Percentiles rank a stretch among this genome's conserved stretches.
Conservation (phyloP, 306 rosid genomes). For the Malus sylvestris region DNA sequence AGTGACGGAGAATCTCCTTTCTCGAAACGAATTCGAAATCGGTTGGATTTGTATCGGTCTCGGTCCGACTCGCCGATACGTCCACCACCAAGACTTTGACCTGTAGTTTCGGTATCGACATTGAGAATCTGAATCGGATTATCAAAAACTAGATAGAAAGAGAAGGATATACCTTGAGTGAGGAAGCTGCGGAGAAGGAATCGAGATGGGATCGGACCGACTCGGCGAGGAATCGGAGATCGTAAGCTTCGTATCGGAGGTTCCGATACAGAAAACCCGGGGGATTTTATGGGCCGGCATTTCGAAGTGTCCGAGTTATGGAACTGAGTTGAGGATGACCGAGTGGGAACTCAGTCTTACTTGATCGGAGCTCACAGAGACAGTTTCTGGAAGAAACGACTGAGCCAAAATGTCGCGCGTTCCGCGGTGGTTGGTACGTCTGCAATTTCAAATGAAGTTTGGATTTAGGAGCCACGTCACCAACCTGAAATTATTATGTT, state of each 20-base stretch:
- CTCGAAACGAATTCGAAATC: conserved; percentile 58
- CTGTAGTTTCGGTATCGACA: conserved; percentile 22
- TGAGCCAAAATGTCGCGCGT: not conserved
- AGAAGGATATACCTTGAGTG: conserved; percentile 31
- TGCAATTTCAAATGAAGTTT: not conserved
- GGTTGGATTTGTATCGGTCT: conserved; percentile 22
- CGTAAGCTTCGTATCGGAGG: conserved; percentile 78
- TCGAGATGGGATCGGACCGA: conserved; percentile 56
- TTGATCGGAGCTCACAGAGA: not conserved
- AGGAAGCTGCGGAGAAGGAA: conserved; percentile 39
- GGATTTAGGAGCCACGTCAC: not conserved
- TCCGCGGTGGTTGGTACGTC: not conserved
- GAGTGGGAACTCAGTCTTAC: not conserved
- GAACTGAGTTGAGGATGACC: not conserved
- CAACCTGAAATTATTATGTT: not conserved
- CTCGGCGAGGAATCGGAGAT: conserved; percentile 62
- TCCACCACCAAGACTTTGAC: conserved; percentile 58
- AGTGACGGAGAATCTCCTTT: conserved; percentile 43
- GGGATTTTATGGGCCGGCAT: conserved; percentile 23
- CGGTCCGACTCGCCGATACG: conserved; percentile 49
- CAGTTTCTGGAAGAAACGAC: not conserved
- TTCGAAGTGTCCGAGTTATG: not conserved
- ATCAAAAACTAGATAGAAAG: not conserved
- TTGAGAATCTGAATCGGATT: not conserved
- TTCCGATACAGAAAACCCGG: conserved; percentile 74